Evolutionary conservation across 2,329 filamentous ascomycete genomes (phyloP), one percentile per base, ranked within the genome.

Genomic region (Cladosporium sp.): DNA sequence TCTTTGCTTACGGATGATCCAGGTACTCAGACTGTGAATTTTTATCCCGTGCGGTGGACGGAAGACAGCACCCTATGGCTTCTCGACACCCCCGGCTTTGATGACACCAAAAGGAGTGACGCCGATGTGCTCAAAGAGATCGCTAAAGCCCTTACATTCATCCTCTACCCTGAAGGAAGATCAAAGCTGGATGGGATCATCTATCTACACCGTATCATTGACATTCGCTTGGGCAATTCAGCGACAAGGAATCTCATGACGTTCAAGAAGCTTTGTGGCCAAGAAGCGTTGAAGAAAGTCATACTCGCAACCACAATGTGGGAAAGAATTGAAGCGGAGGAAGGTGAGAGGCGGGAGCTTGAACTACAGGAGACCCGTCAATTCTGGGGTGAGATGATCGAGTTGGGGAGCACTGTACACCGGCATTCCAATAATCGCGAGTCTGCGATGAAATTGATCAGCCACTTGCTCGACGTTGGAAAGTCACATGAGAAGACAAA

Each of bases 201-300:
- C 19, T 77, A 76, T 56, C 55, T 77, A 11, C 73, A 75, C 40
- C 64, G 65, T 0, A 76, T 77, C 52, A 66, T 64, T 0, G 68
- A 73, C 42, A 64, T 58, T 15, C 64, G 72, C 13, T 64, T 76
- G 58, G 59, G 62, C 4, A 66, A 70, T 40, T 68, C 68, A 20
- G 61, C 64, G 33, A 59, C 65, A 11, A 63, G 67, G 38, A 75
- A 74, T 52, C 57, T 77, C 1, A 54, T 66, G 19, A 72, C 76
- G 64, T 74, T 76, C 59, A 62, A 66, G 48, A 68, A 70, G 32
- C 66, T 77, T 3, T 70, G 68, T 32, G 74, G 74, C 1, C 59
- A 69, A 13, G 58, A 68, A n/a, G 63, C 64, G 20, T 59, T 75
- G 3, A 59, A 65, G 48, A 66, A 69, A 39, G 70, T 76, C 7